Evolutionary conservation across 495 filamentous ascomycete species (phyloP), one percentile per base, ranked within the genome.

Genomic region (Saxispiralis lemnorum): DNA sequence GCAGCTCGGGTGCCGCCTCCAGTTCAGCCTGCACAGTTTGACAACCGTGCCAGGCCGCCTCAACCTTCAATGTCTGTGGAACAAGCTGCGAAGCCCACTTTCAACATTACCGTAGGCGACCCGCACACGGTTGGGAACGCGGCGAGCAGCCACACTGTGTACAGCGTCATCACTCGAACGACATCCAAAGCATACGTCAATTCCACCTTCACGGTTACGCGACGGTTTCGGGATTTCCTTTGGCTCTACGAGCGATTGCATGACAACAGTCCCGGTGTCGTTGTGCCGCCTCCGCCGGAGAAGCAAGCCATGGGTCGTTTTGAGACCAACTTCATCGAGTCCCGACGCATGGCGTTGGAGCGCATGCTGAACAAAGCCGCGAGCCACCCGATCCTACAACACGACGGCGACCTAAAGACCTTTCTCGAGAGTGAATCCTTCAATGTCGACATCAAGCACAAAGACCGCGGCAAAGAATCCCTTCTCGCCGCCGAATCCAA

Each of bases 271-370:
- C 89, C 89, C 12, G 89, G 89, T 38, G 78, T 94, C 33, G 83
- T 97, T 44, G 85, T 96, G 15, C 89, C 89, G 1, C 92, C 89
- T 32, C 89, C 89, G 3, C 89, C 89, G 4, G 89, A 97, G 66
- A 97, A 97, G 64, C 92, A 97, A 63, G 86, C 89, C 11, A 82
- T 96, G 37, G 87, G 88, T 33, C 76, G 89, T 32, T 97, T 97
- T 56, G 89, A 97, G 62, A 82, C 78, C 44, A 92, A 94, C 57
- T 97, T 97, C 53, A 86, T 97, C 43, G 89, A 97, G 59, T 80
- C 83, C 17, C 67, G 89, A 51, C 71, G 89, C 56, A 78, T 83
- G 33, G 89, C 89, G 12, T 63, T 96, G 37, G 89, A 97, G 62
- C 77, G 88, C 49, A 96, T 96, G 89, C 62, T 96, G 32, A 96